Percentiles rank a stretch among this genome's conserved stretches.
phyloP scores from a whole-genome alignment of 257 asterid species.

The Primulina tabacum region DNA sequence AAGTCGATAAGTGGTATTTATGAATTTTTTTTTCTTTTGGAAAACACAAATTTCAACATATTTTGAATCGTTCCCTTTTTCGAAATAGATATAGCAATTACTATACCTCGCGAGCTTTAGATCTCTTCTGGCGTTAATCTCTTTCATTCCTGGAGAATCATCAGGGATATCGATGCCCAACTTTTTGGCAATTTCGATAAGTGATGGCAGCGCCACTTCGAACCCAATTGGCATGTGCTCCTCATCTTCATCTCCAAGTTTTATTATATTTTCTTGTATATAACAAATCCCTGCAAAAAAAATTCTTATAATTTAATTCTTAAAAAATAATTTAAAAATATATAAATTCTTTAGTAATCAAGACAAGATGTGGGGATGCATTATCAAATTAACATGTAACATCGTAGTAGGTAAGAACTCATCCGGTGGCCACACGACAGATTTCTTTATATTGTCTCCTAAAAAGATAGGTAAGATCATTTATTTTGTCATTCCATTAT shows the following conservation, averaged over 20 bases:
- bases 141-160: constrained; percentile 51
- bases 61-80: neutral
- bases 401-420: neutral
- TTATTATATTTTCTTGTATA: constrained; percentile 45
- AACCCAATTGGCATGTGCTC: constrained; percentile 96
- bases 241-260: constrained; percentile 56
- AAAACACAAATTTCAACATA: too few relatives aligned
- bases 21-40: too few relatives aligned
- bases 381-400: neutral
- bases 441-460: too few relatives aligned
- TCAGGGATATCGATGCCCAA: constrained; percentile 51
- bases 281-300: constrained; percentile 47
- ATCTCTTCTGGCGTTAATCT: constrained; percentile 52
- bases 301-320: neutral
- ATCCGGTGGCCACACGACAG: neutral
- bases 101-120: constrained; percentile 68
- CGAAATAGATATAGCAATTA: constrained; percentile 11
- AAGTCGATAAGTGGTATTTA: too few relatives aligned
- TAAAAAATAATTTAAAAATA: too few relatives aligned
- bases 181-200: constrained; percentile 59
- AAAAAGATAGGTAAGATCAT: too few relatives aligned
- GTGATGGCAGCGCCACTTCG: constrained; percentile 87
- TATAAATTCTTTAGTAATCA: too few relatives aligned
- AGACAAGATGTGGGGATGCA: neutral
- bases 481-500: too few relatives aligned